Percentiles rank a stretch among this genome's conserved stretches.
These are phyloP conservation scores for Hydrangea macrophylla DNA, from an alignment of 148 eudicot species.

Conservation along the genomic window DNA sequence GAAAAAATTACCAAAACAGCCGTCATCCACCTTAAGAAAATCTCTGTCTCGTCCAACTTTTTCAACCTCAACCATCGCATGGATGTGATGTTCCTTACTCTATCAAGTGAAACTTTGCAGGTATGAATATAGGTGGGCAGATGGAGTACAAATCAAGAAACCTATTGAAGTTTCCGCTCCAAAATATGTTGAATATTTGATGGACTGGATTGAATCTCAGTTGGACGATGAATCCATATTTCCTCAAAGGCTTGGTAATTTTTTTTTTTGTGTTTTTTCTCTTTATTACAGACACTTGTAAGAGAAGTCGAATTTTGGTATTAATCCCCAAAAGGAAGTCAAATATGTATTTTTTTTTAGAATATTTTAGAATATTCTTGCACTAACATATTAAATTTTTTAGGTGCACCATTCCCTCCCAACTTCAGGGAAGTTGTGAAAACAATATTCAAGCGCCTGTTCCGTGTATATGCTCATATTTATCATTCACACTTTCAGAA, in stretches of 20 bases:
- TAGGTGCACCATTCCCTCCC: constrained; percentile 91
- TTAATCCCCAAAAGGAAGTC: background rate
- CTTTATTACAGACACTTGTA: background rate
- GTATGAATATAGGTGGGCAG: constrained; percentile 98
- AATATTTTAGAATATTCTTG: background rate
- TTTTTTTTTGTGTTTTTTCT: constrained; percentile 12
- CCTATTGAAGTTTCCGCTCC: constrained; percentile 99
- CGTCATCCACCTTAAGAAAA: background rate
- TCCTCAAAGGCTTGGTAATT: constrained; percentile 87
- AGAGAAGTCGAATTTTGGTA: no score
- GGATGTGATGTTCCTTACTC: constrained; percentile 8
- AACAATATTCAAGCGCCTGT: constrained; percentile 88
- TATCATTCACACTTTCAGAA: constrained; percentile 99
- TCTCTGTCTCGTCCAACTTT: background rate
- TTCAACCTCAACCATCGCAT: background rate
- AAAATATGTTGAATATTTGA: constrained; percentile 89
- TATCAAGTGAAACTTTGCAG: constrained; percentile 35
- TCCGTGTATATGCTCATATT: constrained; percentile 97
- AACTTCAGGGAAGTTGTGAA: constrained; percentile 96
- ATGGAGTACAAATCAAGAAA: constrained; percentile 93
- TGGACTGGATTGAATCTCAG: constrained; percentile 98
- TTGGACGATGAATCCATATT: constrained; percentile 92
- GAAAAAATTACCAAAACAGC: background rate
- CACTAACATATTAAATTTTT: constrained; percentile 16
- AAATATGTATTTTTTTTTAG: background rate